phyloP scores from a whole-genome alignment of 192 early-diverging fungal species.

The Funneliformis mosseae region DNA sequence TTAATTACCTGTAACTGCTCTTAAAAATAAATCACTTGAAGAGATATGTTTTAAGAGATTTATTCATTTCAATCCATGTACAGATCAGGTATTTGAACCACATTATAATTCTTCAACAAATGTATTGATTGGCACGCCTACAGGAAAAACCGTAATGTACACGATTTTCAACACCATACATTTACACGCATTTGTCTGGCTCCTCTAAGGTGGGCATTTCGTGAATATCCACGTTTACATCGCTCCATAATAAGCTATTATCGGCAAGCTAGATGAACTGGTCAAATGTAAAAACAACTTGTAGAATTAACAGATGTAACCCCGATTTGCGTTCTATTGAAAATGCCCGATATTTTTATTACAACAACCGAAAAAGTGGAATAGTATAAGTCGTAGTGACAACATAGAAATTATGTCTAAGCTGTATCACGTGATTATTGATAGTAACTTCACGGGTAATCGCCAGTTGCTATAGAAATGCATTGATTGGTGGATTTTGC shows the following conservation, averaged over 20 bases:
- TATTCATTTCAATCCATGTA: conserved; percentile 96
- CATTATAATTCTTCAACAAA: conserved; percentile 86
- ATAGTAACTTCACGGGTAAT: too few relatives aligned
- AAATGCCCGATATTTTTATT: conserved; percentile 93
- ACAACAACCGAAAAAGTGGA: conserved; percentile 99
- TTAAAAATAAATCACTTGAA: conserved; percentile 82
- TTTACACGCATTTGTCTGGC: too few relatives aligned
- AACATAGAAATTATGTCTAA: conserved; percentile 86
- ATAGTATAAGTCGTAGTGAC: conserved; percentile 92
- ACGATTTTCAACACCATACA: too few relatives aligned
- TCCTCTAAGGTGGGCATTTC: conserved; percentile 63
- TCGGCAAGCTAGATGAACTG: conserved; percentile 75
- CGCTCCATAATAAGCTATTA: conserved; percentile 95
- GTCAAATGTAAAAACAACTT: conserved; percentile 76
- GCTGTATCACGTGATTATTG: conserved; percentile 91
- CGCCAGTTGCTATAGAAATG: too few relatives aligned
- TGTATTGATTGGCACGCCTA: conserved; percentile 91
- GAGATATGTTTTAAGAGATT: conserved; percentile 83
- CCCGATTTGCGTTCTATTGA: conserved; percentile 88
- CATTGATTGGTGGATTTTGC: too few relatives aligned
- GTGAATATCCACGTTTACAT: conserved; percentile 83
- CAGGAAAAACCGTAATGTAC: conserved; percentile 77
- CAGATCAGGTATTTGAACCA: conserved; percentile 99
- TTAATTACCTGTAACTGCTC: conserved; percentile 81
- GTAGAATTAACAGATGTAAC: conserved; percentile 97